phyloP scores from a whole-genome alignment of 345 rosid genomes.

The Populus ilicifolia region DNA sequence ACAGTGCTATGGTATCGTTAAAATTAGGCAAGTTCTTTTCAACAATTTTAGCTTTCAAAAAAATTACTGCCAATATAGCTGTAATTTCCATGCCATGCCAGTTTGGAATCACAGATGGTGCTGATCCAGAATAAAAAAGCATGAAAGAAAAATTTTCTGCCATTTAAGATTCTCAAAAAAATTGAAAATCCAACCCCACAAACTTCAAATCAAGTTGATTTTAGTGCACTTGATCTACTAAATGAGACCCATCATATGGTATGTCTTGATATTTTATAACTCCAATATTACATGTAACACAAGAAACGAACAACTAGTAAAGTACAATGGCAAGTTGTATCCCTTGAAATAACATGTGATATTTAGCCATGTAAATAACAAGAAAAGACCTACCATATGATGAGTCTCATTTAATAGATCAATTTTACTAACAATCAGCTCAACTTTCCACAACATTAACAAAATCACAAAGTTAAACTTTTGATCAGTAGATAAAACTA shows the following conservation, averaged over 20 bases:
- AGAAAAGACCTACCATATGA: not conserved
- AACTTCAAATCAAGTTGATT: not conserved
- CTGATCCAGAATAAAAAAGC: not conserved
- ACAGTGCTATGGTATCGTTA: too few relatives aligned
- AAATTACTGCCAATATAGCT: too few relatives aligned
- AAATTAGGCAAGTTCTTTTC: too few relatives aligned
- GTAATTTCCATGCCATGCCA: too few relatives aligned
- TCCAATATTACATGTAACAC: not conserved
- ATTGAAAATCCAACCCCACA: not conserved
- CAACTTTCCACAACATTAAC: not conserved
- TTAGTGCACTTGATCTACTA: constrained; percentile 1
- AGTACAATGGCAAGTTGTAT: not conserved
- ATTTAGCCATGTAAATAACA: not conserved
- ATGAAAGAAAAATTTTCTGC: too few relatives aligned
- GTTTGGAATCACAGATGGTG: too few relatives aligned
- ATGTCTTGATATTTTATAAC: not conserved
- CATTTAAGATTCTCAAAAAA: not conserved
- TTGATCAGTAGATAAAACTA: not conserved
- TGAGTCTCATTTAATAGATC: constrained; percentile 6
- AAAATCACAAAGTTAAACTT: not conserved
- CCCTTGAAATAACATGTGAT: not conserved
- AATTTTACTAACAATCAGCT: not conserved
- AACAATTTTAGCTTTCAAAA: too few relatives aligned
- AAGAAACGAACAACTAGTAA: not conserved
- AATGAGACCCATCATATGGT: constrained; percentile 10